A percentile compares a stretch with the other conserved stretches of the same genome.
phyloP scores from a whole-genome alignment of 2,329 filamentous ascomycete species.

The Aspergillus sp. region DNA sequence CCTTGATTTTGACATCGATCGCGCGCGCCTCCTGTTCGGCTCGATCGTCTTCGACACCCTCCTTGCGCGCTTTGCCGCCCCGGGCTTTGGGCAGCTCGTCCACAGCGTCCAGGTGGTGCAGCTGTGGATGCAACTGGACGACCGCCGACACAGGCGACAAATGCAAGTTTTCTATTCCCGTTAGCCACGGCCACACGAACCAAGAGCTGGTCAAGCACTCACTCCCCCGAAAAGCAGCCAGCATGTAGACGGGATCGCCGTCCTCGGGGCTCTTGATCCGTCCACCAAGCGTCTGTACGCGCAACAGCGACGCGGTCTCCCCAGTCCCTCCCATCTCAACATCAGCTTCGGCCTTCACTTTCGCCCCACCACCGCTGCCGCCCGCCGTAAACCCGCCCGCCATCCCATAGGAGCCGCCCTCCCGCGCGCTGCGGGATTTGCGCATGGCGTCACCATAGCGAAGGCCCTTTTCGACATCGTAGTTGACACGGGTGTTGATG shows the following conservation, averaged over 20 bases:
- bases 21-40: slow-evolving; percentile 62
- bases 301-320: slow-evolving; percentile 53
- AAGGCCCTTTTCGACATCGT: slow-evolving; percentile 80
- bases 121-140: slow-evolving; percentile 85
- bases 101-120: slow-evolving; percentile 86
- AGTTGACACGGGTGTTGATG: slow-evolving; percentile 68
- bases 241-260: slow-evolving; percentile 76
- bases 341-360: slow-evolving; percentile 19
- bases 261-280: slow-evolving; percentile 69
- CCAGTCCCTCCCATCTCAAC: slow-evolving; percentile 16
- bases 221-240: slow-evolving; percentile 87
- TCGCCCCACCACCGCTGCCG: slow-evolving; percentile 27
- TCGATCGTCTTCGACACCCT: slow-evolving; percentile 46
- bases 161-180: slow-evolving; percentile 69
- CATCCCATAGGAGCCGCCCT: slow-evolving; percentile 68
- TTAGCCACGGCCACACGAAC: background rate
- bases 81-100: slow-evolving; percentile 59
- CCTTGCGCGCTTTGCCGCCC: slow-evolving; percentile 36
- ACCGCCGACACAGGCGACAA: slow-evolving; percentile 80
- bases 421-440: slow-evolving; percentile 51
- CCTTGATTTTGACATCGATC: slow-evolving; percentile 85
- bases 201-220: slow-evolving; percentile 31
- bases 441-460: slow-evolving; percentile 76
- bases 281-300: slow-evolving; percentile 81
- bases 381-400: slow-evolving; percentile 67